A percentile compares a stretch with the other conserved stretches of the same genome.
Conservation (phyloP, 345 rosid species). For the Microcos paniculata region DNA sequence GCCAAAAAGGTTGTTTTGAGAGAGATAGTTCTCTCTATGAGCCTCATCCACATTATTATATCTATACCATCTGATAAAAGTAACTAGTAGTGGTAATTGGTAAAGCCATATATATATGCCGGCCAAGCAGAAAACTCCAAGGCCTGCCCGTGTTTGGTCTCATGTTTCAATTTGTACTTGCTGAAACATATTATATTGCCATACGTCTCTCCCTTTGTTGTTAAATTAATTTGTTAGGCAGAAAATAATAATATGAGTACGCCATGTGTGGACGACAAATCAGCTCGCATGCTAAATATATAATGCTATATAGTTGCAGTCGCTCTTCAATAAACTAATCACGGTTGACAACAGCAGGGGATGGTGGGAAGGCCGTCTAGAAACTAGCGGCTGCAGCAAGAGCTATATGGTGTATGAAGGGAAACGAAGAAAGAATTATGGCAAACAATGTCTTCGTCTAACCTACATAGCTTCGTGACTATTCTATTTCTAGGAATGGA, state of each 20-base stretch:
- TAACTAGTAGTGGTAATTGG: background rate
- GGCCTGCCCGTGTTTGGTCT: background rate
- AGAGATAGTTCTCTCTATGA: background rate
- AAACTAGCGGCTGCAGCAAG: no score
- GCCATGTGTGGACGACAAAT: background rate
- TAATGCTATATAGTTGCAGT: no score
- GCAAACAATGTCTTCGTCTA: no score
- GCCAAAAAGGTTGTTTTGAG: background rate
- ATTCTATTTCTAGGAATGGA: no score
- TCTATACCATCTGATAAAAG: background rate
- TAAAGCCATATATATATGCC: background rate
- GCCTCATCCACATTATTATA: background rate
- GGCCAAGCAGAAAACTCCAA: constrained; percentile 11
- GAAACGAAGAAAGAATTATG: no score
- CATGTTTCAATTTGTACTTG: background rate
- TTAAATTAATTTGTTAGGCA: background rate
- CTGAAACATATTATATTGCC: background rate
- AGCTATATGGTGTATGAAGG: no score
- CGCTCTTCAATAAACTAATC: no score
- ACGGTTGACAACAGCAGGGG: no score
- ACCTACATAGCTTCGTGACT: no score
- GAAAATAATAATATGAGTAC: background rate
- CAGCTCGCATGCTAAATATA: no score
- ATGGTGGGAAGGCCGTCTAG: no score
- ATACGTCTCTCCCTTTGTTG: background rate